A percentile compares a stretch with the other conserved stretches of the same genome.
Conservation (phyloP, 2,329 filamentous ascomycete genomes). For the Trichophyton rubrum region DNA sequence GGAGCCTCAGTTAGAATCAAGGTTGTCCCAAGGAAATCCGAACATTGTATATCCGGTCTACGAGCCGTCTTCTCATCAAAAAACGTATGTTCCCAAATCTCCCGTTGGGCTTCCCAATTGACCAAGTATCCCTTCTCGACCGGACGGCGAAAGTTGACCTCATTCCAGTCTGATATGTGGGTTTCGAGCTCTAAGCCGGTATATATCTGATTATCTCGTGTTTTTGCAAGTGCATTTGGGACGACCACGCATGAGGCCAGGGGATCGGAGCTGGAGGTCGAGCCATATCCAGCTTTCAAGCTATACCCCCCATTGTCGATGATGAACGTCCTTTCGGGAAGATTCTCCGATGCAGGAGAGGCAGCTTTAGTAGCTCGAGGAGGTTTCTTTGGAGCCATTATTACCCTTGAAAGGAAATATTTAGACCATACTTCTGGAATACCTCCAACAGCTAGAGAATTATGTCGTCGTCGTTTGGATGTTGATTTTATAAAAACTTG, state of each 20-base stretch:
- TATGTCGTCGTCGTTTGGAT: not conserved
- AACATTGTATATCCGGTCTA: slow-evolving; percentile 28
- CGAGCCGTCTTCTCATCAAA: slow-evolving; percentile 56
- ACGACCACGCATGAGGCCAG: slow-evolving; percentile 50
- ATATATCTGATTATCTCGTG: slow-evolving; percentile 65
- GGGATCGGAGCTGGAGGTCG: slow-evolving; percentile 27
- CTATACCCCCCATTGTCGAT: slow-evolving; percentile 89
- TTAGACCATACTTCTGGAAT: not conserved
- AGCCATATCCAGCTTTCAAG: slow-evolving; percentile 70
- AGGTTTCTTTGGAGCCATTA: slow-evolving; percentile 16
- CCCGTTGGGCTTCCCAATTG: slow-evolving; percentile 91
- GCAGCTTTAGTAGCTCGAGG: slow-evolving; percentile 40
- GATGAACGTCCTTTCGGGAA: slow-evolving; percentile 60
- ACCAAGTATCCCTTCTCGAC: slow-evolving; percentile 92
- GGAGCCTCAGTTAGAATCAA: slow-evolving; percentile 76
- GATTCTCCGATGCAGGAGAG: slow-evolving; percentile 35
- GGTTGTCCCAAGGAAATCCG: slow-evolving; percentile 66
- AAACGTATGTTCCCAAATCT: slow-evolving; percentile 88
- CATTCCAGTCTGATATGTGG: slow-evolving; percentile 75
- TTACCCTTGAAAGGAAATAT: not conserved
- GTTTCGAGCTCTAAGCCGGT: slow-evolving; percentile 61
- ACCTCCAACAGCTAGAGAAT: not conserved
- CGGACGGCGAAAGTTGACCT: slow-evolving; percentile 72
- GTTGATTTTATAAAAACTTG: slow-evolving; percentile 15
- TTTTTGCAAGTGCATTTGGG: slow-evolving; percentile 79